Evolutionary conservation across 805 yeast species (phyloP).

Genomic region (Candida methanosorbosa): DNA sequence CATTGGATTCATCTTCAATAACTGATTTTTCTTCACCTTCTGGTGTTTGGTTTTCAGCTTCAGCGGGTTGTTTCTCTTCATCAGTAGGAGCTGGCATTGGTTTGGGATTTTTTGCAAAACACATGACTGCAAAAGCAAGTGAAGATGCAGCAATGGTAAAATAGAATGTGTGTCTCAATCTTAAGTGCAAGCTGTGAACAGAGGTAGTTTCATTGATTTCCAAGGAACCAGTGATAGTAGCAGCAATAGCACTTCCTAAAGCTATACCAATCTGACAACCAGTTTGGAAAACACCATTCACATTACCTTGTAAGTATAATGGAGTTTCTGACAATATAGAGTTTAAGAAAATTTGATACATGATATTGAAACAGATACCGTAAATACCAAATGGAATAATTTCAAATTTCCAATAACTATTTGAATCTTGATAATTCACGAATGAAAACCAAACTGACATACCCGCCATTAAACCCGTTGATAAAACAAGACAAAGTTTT

Average conservation of each 20-base stretch:
- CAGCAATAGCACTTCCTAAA: neutral
- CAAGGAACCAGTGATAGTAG: neutral
- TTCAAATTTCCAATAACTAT: slow-evolving; percentile 17
- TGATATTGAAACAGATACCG: slow-evolving; percentile 18
- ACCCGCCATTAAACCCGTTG: slow-evolving; percentile 6
- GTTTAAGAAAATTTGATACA: slow-evolving; percentile 25
- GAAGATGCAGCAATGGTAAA: too few species aligned
- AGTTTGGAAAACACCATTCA: neutral
- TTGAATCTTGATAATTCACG: slow-evolving; percentile 6
- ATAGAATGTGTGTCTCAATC: too few species aligned
- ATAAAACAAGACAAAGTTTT: slow-evolving; percentile 9
- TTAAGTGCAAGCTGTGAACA: too few species aligned
- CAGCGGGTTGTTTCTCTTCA: too few species aligned
- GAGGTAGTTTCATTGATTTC: too few species aligned
- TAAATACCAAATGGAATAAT: slow-evolving; percentile 14
- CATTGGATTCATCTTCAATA: too few species aligned
- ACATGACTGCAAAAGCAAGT: too few species aligned
- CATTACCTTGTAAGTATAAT: neutral
- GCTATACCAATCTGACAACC: neutral
- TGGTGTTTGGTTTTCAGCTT: too few species aligned
- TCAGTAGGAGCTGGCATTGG: too few species aligned
- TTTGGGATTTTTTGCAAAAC: too few species aligned
- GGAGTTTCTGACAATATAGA: slow-evolving; percentile 16
- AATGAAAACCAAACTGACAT: slow-evolving; percentile 12
- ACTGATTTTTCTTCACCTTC: too few species aligned